Conservation (phyloP, 2,329 filamentous ascomycete genomes). For the Colletotrichum musicola region DNA sequence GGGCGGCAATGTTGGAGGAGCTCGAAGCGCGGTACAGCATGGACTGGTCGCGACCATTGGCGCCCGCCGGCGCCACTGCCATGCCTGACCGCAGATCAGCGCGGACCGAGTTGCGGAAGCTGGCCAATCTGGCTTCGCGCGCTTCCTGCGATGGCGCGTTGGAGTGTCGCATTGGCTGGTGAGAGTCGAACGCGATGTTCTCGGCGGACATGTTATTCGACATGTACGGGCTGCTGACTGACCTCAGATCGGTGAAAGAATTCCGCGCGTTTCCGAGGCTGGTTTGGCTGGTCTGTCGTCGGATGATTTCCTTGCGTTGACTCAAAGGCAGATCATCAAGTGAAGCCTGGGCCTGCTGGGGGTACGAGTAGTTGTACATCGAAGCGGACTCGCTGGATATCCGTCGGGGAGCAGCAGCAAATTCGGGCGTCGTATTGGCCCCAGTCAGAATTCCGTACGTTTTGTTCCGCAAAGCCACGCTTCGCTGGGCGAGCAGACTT, state of each 20-base stretch:
- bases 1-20: conserved; percentile 43
- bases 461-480: conserved; percentile 66
- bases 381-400: conserved; percentile 58
- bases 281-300: conserved; percentile 61
- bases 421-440: conserved; percentile 43
- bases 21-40: conserved; percentile 46
- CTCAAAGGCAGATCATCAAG: conserved; percentile 80
- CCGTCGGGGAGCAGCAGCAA: conserved; percentile 41
- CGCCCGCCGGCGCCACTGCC: conserved; percentile 47
- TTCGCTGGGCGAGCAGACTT: conserved; percentile 68
- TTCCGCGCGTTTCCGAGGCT: conserved; percentile 51
- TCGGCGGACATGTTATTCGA: conserved; percentile 44
- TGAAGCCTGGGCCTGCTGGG: conserved; percentile 11
- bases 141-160: conserved; percentile 56
- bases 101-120: conserved; percentile 75
- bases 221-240: conserved; percentile 14
- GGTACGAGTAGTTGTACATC: conserved; percentile 52
- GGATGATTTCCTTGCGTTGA: conserved; percentile 73
- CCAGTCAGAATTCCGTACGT: conserved; percentile 56
- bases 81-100: conserved; percentile 67
- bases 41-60: conserved; percentile 53
- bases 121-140: conserved; percentile 72
- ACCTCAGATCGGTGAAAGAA: conserved; percentile 22
- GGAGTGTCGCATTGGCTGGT: conserved; percentile 65
- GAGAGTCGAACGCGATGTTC: conserved; percentile 62